Evolutionary conservation across 2,329 filamentous ascomycete species (phyloP).

Genomic region (Fusarium mangiferae): DNA sequence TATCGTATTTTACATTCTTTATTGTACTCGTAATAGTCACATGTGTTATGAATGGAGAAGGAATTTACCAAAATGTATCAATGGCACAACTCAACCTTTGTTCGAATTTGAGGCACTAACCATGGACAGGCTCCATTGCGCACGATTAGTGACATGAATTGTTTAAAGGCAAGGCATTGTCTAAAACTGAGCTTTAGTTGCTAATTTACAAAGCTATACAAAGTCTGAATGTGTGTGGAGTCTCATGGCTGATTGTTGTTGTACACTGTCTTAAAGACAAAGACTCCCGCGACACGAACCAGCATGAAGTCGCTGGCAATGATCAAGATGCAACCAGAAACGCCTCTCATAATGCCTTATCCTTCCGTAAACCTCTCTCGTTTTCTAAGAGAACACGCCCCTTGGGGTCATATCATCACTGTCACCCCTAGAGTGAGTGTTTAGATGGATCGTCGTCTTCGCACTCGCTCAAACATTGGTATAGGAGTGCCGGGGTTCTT

Average conservation of each 20-base stretch:
- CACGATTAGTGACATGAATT: not conserved
- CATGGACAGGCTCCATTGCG: not conserved
- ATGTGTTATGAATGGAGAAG: not conserved
- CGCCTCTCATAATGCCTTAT: constrained; percentile 28
- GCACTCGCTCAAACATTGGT: constrained; percentile 50
- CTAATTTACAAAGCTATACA: constrained; percentile 37
- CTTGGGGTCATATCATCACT: not conserved
- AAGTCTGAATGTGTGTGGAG: constrained; percentile 37
- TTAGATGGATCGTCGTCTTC: constrained; percentile 37
- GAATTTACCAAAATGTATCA: too few relatives aligned
- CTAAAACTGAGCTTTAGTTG: constrained; percentile 1
- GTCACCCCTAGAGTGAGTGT: not conserved
- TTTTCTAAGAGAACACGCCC: not conserved
- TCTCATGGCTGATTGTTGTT: constrained; percentile 41
- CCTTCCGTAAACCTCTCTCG: not conserved
- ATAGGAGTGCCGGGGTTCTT: constrained; percentile 48
- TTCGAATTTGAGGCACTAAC: not conserved
- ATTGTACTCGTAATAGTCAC: not conserved
- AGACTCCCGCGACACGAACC: constrained; percentile 7
- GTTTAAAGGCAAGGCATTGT: not conserved
- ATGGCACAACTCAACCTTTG: too few relatives aligned
- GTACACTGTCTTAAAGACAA: constrained; percentile 34
- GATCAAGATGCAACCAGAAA: constrained; percentile 28
- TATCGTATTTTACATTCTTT: not conserved
- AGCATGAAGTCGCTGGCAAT: constrained; percentile 11